Evolutionary conservation across 768 basidiomycete genomes (phyloP).

Genomic region (Peribolospora baueri): DNA sequence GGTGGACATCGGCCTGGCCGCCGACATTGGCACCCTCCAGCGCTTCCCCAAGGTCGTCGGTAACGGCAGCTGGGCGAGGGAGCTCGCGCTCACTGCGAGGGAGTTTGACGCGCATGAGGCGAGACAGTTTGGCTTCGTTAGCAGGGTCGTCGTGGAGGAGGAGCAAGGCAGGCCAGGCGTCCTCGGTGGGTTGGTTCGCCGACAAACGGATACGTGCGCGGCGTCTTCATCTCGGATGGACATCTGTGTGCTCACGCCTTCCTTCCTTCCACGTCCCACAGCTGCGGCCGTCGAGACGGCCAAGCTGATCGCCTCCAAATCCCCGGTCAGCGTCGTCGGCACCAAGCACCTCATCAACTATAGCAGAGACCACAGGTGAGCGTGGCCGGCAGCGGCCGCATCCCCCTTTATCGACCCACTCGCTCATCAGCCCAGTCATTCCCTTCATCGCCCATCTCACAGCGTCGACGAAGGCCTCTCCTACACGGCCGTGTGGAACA

Average conservation of each 20-base stretch:
- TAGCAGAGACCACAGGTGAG: constrained; percentile 52
- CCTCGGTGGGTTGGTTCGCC: constrained; percentile 6
- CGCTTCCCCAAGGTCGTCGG: constrained; percentile 52
- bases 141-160: constrained; percentile 41
- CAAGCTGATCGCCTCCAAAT: constrained; percentile 40
- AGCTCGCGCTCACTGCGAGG: constrained; percentile 51
- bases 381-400: neutral
- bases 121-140: constrained; percentile 42
- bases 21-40: constrained; percentile 68
- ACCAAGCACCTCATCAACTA: constrained; percentile 59
- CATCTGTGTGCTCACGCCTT: neutral
- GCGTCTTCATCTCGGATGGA: neutral
- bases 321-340: constrained; percentile 49
- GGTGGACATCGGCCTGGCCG: constrained; percentile 63
- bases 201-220: neutral
- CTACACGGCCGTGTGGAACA: constrained; percentile 37
- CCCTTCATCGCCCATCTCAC: neutral
- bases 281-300: constrained; percentile 42
- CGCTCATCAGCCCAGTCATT: constrained; percentile 11
- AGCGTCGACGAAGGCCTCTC: constrained; percentile 29
- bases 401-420: neutral
- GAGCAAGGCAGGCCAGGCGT: constrained; percentile 34
- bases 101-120: constrained; percentile 49
- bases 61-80: constrained; percentile 44
- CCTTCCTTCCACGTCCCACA: constrained; percentile 1